phyloP scores from a whole-genome alignment of 108 stramenopile species.

The Nitzschia sp. region DNA sequence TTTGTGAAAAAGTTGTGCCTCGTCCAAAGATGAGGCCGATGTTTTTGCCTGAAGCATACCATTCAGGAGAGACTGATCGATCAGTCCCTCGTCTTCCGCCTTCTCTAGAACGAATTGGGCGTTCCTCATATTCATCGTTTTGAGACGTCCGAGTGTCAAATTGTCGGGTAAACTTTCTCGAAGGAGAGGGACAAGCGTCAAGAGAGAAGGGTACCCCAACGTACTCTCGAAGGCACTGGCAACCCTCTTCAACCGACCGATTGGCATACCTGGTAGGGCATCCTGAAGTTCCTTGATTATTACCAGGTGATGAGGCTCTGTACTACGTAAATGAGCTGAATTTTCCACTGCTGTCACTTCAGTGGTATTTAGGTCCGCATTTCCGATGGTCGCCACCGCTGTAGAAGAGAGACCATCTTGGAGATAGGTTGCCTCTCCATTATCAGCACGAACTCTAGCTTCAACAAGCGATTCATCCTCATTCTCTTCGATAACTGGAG shows the following conservation, averaged over 20 bases:
- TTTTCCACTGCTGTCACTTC: neutral
- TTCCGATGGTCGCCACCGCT: neutral
- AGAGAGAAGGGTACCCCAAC: slow-evolving; percentile 71
- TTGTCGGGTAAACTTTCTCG: slow-evolving; percentile 84
- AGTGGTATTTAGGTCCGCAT: neutral
- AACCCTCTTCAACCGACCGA: slow-evolving; percentile 57
- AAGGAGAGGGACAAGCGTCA: slow-evolving; percentile 63
- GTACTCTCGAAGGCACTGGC: slow-evolving; percentile 57
- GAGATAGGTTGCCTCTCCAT: neutral
- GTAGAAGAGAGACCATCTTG: neutral
- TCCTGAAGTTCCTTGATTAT: slow-evolving; percentile 44
- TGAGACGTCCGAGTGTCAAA: slow-evolving; percentile 57
- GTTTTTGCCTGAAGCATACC: slow-evolving; percentile 69
- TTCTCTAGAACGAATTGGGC: slow-evolving; percentile 61
- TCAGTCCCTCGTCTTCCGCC: slow-evolving; percentile 62
- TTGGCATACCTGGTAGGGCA: slow-evolving; percentile 68
- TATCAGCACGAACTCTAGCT: neutral
- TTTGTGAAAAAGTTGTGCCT: slow-evolving; percentile 63
- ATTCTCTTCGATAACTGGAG: neutral
- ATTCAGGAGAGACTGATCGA: slow-evolving; percentile 75
- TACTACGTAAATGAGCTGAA: neutral
- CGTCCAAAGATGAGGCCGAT: slow-evolving; percentile 58
- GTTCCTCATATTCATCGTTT: slow-evolving; percentile 56
- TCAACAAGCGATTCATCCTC: slow-evolving; percentile 11
- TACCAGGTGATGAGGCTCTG: neutral